A percentile compares a stretch with the other conserved stretches of the same genome.
phyloP scores from a whole-genome alignment of 371 early-diverging fungal species.

The Aphelidium insulamus region DNA sequence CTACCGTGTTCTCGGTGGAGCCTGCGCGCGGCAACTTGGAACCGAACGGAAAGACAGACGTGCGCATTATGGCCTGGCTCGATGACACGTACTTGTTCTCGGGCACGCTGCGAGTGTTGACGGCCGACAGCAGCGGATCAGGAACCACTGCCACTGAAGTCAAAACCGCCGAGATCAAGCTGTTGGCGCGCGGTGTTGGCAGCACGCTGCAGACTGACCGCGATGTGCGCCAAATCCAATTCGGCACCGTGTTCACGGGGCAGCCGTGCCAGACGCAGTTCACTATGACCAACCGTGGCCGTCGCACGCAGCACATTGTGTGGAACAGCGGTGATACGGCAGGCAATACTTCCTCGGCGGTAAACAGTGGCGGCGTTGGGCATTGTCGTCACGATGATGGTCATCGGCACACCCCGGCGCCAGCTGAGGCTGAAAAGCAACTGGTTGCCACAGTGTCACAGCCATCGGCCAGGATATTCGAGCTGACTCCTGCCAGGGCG shows the following conservation, averaged over 20 bases:
- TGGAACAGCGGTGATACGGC: no score
- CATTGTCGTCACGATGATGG: no score
- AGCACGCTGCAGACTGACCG: conserved; percentile 22
- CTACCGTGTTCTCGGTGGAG: conserved; percentile 13
- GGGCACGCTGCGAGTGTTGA: conserved; percentile 15
- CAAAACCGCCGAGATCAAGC: conserved; percentile 10
- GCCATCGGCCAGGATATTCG: no score
- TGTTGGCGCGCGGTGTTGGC: conserved; percentile 21
- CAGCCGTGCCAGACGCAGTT: conserved; percentile 14
- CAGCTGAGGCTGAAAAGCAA: no score
- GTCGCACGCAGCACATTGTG: conserved; percentile 17
- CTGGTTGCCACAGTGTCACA: no score
- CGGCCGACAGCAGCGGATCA: conserved; percentile 3
- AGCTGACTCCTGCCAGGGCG: no score
- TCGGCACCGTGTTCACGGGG: conserved; percentile 22
- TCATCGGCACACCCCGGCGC: no score
- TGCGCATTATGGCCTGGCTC: conserved; percentile 17
- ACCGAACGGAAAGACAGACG: conserved; percentile 5
- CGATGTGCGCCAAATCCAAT: conserved; percentile 11
- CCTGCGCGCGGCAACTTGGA: conserved; percentile 10
- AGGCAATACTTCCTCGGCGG: no score
- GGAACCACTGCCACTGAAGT: background rate
- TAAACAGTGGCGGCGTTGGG: no score
- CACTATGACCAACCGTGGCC: conserved; percentile 16
- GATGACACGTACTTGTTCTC: conserved; percentile 23